Conservation (phyloP, 345 rosid genomes). For the Excoecaria cochinchinensis region DNA sequence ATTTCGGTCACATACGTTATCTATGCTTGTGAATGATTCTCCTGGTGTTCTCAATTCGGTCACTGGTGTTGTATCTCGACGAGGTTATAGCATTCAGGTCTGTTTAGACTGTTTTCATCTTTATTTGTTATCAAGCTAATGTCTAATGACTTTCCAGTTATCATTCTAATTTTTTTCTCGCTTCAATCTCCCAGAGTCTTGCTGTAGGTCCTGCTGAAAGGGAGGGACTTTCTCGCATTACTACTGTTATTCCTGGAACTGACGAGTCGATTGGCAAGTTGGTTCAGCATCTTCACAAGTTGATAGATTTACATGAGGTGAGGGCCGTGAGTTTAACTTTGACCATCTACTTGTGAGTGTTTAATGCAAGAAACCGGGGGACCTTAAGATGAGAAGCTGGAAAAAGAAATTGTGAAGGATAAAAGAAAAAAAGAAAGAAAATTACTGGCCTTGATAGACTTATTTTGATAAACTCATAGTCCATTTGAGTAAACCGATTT, state of each 20-base stretch:
- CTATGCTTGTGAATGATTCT: slow-evolving; percentile 66
- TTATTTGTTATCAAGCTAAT: no score
- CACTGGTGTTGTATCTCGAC: slow-evolving; percentile 77
- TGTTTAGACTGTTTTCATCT: neutral
- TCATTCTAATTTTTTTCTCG: no score
- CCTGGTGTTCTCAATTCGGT: slow-evolving; percentile 90
- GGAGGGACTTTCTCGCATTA: slow-evolving; percentile 63
- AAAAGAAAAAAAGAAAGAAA: no score
- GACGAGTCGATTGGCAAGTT: slow-evolving; percentile 65
- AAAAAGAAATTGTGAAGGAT: no score
- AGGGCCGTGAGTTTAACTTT: slow-evolving; percentile 2
- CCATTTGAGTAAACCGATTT: no score
- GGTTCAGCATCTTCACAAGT: slow-evolving; percentile 61
- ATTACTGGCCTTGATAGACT: no score
- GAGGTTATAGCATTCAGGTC: slow-evolving; percentile 94
- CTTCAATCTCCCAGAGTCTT: slow-evolving; percentile 46
- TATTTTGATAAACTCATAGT: no score
- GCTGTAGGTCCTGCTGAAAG: slow-evolving; percentile 64
- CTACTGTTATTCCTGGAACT: slow-evolving; percentile 65
- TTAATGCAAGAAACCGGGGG: no score
- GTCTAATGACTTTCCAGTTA: no score
- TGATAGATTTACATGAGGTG: slow-evolving; percentile 64
- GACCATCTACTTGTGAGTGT: no score
- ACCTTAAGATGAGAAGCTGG: no score
- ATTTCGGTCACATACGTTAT: slow-evolving; percentile 76